Percentiles rank a stretch among this genome's conserved stretches.
Conservation (phyloP, 257 asterid species). For the Scutellaria baicalensis region DNA sequence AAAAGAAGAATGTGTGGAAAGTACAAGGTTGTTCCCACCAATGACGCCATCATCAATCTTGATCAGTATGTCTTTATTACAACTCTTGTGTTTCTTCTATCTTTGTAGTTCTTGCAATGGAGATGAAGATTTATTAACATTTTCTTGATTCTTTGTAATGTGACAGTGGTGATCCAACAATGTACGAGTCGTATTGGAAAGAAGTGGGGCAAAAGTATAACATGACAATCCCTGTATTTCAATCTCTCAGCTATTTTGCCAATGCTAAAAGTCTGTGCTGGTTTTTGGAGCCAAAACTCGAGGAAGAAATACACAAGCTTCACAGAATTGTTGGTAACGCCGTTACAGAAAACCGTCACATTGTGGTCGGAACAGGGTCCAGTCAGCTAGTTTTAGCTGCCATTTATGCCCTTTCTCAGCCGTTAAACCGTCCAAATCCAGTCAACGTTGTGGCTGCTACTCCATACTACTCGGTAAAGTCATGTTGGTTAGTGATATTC, state of each 20-base stretch:
- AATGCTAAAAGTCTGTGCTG: slow-evolving; percentile 46
- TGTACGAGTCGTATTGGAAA: slow-evolving; percentile 42
- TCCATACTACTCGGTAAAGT: slow-evolving; percentile 69
- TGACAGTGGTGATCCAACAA: slow-evolving; percentile 43
- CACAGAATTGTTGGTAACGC: slow-evolving; percentile 66
- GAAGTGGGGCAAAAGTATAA: slow-evolving; percentile 18
- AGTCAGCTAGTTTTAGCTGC: slow-evolving; percentile 79
- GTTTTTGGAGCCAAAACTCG: slow-evolving; percentile 76
- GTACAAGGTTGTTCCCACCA: slow-evolving; percentile 8
- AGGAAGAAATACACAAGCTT: slow-evolving; percentile 43
- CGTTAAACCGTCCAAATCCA: slow-evolving; percentile 33
- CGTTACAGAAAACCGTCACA: slow-evolving; percentile 29
- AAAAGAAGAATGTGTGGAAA: slow-evolving; percentile 35
- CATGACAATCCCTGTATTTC: slow-evolving; percentile 28
- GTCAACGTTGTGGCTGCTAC: slow-evolving; percentile 57
- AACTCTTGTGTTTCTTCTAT: background rate
- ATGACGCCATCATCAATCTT: slow-evolving; percentile 27
- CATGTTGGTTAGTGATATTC: background rate
- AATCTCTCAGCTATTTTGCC: slow-evolving; percentile 69
- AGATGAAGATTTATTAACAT: background rate
- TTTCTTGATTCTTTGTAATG: background rate
- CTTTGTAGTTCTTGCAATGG: background rate
- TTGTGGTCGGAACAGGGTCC: slow-evolving; percentile 77
- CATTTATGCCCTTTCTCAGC: slow-evolving; percentile 48
- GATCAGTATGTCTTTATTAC: slow-evolving; percentile 50